These are phyloP conservation scores for Leishmania arabica DNA, from an alignment of 208 protist species.

Conservation along the genomic window DNA sequence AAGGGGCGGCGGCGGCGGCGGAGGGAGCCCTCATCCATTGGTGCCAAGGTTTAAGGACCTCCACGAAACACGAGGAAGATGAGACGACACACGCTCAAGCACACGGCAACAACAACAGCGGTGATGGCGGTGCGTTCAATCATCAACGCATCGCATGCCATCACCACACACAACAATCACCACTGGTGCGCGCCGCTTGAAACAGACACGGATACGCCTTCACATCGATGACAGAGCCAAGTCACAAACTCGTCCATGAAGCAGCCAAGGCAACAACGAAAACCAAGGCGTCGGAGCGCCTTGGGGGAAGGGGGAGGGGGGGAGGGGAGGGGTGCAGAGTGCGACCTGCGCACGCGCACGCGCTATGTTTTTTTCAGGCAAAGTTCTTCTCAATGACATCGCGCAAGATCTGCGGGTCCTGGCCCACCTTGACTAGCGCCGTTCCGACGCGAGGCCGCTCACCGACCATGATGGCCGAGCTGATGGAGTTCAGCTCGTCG, in stretches of 20 bases:
- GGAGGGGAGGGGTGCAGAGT: neutral
- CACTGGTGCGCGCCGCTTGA: neutral
- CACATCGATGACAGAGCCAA: neutral
- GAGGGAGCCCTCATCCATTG: neutral
- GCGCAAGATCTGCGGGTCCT: conserved; percentile 59
- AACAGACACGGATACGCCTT: neutral
- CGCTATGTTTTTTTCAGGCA: conserved; percentile 17
- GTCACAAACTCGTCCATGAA: neutral
- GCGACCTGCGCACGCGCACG: neutral
- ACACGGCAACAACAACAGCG: neutral
- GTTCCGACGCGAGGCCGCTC: conserved; percentile 86
- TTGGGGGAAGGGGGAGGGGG: neutral
- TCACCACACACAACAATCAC: neutral
- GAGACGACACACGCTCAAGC: neutral
- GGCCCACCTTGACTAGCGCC: conserved; percentile 62
- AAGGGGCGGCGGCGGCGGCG: neutral
- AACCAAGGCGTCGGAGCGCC: neutral
- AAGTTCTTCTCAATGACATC: conserved; percentile 81
- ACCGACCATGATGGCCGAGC: conserved; percentile 91
- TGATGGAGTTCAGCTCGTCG: conserved; percentile 85
- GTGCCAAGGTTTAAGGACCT: neutral
- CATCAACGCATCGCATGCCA: neutral
- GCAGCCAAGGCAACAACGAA: neutral
- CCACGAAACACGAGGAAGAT: neutral
- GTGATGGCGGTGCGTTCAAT: neutral